These are phyloP conservation scores for Rehmannia glutinosa DNA, from an alignment of 257 asterid genomes.

Conservation along the genomic window DNA sequence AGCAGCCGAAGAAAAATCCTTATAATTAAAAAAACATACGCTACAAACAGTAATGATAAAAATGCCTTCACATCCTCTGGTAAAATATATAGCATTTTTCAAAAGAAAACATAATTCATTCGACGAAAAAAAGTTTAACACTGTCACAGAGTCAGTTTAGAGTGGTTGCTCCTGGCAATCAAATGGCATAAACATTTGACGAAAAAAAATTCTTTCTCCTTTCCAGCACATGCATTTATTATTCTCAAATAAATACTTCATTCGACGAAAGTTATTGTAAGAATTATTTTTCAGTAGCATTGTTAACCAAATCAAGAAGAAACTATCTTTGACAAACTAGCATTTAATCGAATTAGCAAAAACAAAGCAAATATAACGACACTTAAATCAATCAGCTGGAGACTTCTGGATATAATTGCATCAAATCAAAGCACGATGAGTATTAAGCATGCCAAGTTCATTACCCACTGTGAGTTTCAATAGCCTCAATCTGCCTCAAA, in stretches of 20 bases:
- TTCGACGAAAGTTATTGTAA: background rate
- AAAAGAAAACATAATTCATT: background rate
- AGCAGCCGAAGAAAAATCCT: background rate
- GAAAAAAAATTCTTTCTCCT: too few species aligned
- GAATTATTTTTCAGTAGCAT: background rate
- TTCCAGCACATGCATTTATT: background rate
- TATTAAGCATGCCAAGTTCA: too few species aligned
- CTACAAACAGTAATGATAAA: background rate
- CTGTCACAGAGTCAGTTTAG: too few species aligned
- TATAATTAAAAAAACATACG: background rate
- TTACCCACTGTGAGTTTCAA: slow-evolving; percentile 99
- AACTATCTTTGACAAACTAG: slow-evolving; percentile 24
- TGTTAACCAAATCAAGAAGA: background rate
- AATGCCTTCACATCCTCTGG: background rate
- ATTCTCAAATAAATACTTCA: background rate
- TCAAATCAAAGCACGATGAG: too few species aligned
- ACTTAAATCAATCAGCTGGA: slow-evolving; percentile 33
- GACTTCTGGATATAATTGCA: too few species aligned
- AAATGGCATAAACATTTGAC: too few species aligned
- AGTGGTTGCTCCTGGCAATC: too few species aligned
- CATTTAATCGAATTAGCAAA: slow-evolving; percentile 62
- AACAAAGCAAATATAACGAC: slow-evolving; percentile 25
- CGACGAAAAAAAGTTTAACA: too few species aligned
- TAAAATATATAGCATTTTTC: background rate
- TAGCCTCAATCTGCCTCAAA: slow-evolving; percentile 91